Conservation (phyloP, 805 yeast genomes). For the Sporopachydermia lactativora region DNA sequence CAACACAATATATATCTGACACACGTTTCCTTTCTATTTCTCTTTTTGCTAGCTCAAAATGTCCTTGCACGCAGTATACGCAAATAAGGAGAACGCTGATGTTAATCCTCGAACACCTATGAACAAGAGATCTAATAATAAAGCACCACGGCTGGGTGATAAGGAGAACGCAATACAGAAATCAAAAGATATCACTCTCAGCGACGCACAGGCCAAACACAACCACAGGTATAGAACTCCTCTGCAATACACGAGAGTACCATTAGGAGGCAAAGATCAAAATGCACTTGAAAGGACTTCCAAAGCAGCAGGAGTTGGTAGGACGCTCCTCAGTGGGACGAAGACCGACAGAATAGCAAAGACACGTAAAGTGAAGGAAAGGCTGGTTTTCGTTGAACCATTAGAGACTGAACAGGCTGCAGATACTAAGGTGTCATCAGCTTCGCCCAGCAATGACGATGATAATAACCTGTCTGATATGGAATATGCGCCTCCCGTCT, state of each 20-base stretch:
- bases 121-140: too few relatives aligned
- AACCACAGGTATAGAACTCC: too few relatives aligned
- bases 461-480: background rate
- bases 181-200: too few relatives aligned
- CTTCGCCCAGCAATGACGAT: too few relatives aligned
- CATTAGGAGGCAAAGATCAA: background rate
- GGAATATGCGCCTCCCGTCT: background rate
- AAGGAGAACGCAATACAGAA: too few relatives aligned
- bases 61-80: background rate
- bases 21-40: too few relatives aligned
- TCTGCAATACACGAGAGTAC: background rate
- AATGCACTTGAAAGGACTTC: background rate
- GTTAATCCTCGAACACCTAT: background rate
- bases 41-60: too few relatives aligned
- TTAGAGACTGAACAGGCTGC: background rate
- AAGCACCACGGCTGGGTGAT: too few relatives aligned
- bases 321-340: background rate
- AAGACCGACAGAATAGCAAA: background rate
- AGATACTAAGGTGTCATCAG: too few relatives aligned
- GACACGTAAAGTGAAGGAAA: background rate
- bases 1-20: too few relatives aligned
- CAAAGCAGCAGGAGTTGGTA: too few relatives aligned
- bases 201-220: too few relatives aligned
- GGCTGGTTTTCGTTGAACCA: background rate
- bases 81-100: background rate